Evolutionary conservation across 805 yeast species (phyloP), one percentile per base, ranked within the genome.

Genomic region (Yamadazyma takamatsuzukensis): DNA sequence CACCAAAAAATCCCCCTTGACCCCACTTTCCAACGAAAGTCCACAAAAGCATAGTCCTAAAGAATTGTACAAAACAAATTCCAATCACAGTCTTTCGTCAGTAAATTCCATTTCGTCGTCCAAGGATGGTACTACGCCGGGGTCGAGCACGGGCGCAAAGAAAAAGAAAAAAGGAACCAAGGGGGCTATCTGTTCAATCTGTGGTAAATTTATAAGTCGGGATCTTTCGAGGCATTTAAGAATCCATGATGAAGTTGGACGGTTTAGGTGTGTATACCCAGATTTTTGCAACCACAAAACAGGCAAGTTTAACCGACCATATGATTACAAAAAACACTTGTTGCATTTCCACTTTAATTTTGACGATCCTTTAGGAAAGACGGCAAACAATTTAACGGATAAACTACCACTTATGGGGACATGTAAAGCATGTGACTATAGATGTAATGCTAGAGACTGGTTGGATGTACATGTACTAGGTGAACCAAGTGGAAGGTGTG

Each of bases 371-470:
- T 44, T 51, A 31, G 69, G 67, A 10, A 64, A 59, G 33, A 41
- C 59, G 4, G 64, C 68, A 2, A 58, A 60, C 24, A 66, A 61
- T 19, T 49, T 66, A 33, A 64, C 69, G 1, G 70, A 64, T 30
- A 66, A 65, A 40, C 44, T 66, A 16, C 66, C 68, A 6, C 43
- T 61, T 18, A 25, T 42, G 15, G 72, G 72, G 2, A 37, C 48
- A 14, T 66, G 72, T 36, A 47, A 49, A 14, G 66, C 67, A 1
- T 80, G 85, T 49, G 79, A 80, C 1, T 50, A 47, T 12, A 47
- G 69, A 26, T 68, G 63, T 44, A 47, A 56, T 10, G 84, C 79
- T 6, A 56, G 57, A 17, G 71, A 64, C 13, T 80, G 85, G 85
- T 55, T 80, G 14, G 72, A 72, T 13, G 43, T 53, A 10, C 86